These are phyloP conservation scores for Nymphaea thermarum DNA, from an alignment of 164 flowering plant genomes.

Conservation along the genomic window DNA sequence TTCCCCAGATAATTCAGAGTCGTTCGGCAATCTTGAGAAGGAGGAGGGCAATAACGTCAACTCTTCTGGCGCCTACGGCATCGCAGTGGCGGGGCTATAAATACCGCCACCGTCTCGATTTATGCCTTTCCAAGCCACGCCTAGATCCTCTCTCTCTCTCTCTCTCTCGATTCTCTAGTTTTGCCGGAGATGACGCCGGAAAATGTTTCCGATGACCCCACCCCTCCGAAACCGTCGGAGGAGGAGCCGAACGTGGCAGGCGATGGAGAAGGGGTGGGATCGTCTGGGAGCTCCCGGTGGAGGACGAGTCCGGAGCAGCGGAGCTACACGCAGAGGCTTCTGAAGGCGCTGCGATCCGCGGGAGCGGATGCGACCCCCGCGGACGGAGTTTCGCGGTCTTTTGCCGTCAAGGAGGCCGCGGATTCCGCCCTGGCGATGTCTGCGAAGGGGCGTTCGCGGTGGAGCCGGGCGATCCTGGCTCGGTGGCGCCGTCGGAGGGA, in stretches of 20 bases:
- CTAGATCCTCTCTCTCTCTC: neutral
- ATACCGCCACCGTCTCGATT: neutral
- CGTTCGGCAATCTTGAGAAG: too few relatives aligned
- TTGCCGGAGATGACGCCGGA: neutral
- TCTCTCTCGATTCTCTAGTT: too few relatives aligned
- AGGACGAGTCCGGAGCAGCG: conserved; percentile 13
- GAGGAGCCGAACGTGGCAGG: neutral
- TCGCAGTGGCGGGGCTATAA: neutral
- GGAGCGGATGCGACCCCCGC: conserved; percentile 11
- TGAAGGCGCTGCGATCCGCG: conserved; percentile 42
- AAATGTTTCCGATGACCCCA: neutral
- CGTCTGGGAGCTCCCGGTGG: neutral
- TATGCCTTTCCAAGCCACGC: neutral
- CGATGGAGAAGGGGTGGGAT: neutral
- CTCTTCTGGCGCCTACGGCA: too few relatives aligned
- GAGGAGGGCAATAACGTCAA: too few relatives aligned
- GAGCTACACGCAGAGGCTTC: conserved; percentile 53
- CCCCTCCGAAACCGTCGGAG: neutral
- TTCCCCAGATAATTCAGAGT: too few relatives aligned
- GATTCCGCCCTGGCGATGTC: conserved; percentile 51
- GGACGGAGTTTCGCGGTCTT: conserved; percentile 13
- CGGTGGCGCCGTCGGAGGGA: conserved; percentile 13
- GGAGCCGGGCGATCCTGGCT: conserved; percentile 69
- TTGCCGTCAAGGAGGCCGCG: conserved; percentile 54
- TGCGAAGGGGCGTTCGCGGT: conserved; percentile 54